Conservation (phyloP, 805 yeast genomes). For the Scheffersomyces ergatensis region DNA sequence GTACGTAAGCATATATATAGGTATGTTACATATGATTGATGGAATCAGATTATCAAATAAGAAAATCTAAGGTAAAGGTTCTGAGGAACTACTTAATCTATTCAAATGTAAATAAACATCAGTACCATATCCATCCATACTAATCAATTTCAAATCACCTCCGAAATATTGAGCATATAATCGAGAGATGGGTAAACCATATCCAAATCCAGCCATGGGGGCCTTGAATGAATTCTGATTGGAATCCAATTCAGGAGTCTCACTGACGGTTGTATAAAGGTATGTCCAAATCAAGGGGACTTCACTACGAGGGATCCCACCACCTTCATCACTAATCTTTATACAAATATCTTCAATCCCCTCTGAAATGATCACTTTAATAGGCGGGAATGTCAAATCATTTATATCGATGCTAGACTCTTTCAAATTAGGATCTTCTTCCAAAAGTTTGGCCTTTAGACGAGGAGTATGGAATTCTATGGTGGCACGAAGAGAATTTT, state of each 20-base stretch:
- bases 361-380: conserved; percentile 82
- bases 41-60: too few relatives aligned
- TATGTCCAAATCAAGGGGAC: conserved; percentile 89
- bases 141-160: conserved; percentile 80
- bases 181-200: conserved; percentile 83
- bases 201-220: conserved; percentile 94
- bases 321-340: conserved; percentile 90
- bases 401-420: conserved; percentile 44
- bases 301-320: conserved; percentile 84
- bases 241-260: conserved; percentile 63
- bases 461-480: conserved; percentile 73
- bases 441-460: conserved; percentile 34
- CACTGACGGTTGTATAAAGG: conserved; percentile 81
- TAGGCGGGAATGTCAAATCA: conserved; percentile 75
- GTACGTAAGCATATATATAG: too few relatives aligned
- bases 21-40: too few relatives aligned
- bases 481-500: conserved; percentile 85
- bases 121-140: conserved; percentile 94
- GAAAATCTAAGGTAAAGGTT: conserved; percentile 63
- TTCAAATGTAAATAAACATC: conserved; percentile 87
- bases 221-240: conserved; percentile 70
- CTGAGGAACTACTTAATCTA: conserved; percentile 68
- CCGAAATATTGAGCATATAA: conserved; percentile 88
- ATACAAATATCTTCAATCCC: conserved; percentile 90
- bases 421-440: conserved; percentile 39